Conservation (phyloP, 2,329 filamentous ascomycete species). For the Calonectria crousiana region DNA sequence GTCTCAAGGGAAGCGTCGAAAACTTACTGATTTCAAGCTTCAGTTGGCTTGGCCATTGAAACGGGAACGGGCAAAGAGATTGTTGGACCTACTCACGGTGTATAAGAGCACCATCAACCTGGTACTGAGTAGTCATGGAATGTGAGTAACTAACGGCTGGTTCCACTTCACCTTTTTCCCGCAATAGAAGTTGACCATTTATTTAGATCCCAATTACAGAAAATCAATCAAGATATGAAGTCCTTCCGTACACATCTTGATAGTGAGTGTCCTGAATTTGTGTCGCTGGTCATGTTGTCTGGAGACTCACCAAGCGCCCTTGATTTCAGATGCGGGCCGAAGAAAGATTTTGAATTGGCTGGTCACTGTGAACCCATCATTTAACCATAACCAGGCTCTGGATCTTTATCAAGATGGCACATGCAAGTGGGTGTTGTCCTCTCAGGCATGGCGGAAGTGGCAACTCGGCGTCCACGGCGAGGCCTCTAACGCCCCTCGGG, state of each 20-base stretch:
- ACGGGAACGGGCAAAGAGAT: not conserved
- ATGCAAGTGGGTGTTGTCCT: not conserved
- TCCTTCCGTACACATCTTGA: not conserved
- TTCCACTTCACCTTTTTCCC: too few species aligned
- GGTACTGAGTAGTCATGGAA: not conserved
- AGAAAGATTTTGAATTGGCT: not conserved
- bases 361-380: not conserved
- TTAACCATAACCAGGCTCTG: not conserved
- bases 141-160: not conserved
- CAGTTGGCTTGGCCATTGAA: not conserved
- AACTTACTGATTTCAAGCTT: not conserved
- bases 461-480: not conserved
- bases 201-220: not conserved
- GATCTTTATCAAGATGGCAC: not conserved
- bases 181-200: not conserved
- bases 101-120: not conserved
- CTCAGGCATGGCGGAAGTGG: not conserved
- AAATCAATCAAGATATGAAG: not conserved
- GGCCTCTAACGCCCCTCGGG: not conserved
- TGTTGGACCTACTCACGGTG: not conserved
- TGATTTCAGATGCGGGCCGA: not conserved
- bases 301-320: not conserved
- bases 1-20: not conserved
- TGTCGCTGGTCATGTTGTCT: too few species aligned
- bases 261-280: not conserved